Percentiles rank a stretch among this genome's conserved stretches.
These are phyloP conservation scores for Wickerhamia fluorescens DNA, from an alignment of 805 yeast species.

Conservation along the genomic window DNA sequence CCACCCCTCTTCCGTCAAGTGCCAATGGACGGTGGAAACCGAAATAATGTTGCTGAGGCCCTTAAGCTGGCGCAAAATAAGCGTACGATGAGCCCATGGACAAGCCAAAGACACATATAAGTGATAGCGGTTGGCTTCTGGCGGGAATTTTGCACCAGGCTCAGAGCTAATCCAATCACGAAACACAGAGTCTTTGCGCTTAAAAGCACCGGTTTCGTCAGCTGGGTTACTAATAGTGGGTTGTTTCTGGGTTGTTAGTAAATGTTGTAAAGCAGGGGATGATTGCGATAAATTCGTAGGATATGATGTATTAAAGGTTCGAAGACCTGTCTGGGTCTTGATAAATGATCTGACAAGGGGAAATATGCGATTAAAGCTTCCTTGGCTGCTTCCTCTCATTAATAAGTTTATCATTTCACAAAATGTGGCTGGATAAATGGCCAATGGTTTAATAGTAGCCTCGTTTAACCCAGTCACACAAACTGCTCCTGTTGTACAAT, in stretches of 20 bases:
- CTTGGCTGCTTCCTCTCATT: no score
- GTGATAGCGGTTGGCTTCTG: conserved; percentile 80
- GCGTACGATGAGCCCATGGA: conserved; percentile 93
- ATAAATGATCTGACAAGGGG: no score
- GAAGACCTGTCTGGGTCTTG: no score
- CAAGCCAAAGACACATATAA: conserved; percentile 84
- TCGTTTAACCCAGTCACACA: no score
- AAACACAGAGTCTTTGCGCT: conserved; percentile 50
- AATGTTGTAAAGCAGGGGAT: no score
- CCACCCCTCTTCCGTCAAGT: conserved; percentile 87
- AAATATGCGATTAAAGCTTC: no score
- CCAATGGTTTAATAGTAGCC: no score
- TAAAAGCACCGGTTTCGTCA: conserved; percentile 46
- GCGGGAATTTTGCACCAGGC: conserved; percentile 56
- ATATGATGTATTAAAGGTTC: no score
- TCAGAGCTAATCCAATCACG: conserved; percentile 54
- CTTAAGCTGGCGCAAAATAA: conserved; percentile 66
- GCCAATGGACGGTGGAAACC: conserved; percentile 84
- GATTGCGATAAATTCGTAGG: no score
- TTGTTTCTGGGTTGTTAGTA: not conserved
- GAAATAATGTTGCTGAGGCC: conserved; percentile 56
- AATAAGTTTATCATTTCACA: no score
- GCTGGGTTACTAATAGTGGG: conserved; percentile 32
- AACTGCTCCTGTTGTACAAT: no score
- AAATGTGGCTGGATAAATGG: no score